phyloP scores from a whole-genome alignment of 306 rosid species.

The Mimosa pudica region DNA sequence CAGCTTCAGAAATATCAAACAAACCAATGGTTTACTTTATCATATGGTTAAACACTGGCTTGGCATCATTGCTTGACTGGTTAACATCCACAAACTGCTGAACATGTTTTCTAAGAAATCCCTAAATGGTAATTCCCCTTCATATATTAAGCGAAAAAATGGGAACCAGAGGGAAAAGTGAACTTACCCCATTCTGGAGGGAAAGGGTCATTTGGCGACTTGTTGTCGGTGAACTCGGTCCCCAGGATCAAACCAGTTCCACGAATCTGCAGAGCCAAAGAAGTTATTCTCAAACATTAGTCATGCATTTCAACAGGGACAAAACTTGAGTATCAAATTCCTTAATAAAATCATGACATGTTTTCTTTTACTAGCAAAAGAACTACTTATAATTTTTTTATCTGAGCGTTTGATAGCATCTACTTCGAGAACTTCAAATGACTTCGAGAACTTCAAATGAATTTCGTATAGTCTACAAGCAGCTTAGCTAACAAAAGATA shows the following conservation, averaged over 20 bases:
- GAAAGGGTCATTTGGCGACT: slow-evolving; percentile 83
- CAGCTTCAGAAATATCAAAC: background rate
- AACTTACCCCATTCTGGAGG: slow-evolving; percentile 95
- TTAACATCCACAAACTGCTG: background rate
- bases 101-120: background rate
- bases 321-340: background rate
- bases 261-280: slow-evolving; percentile 66
- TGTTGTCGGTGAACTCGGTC: slow-evolving; percentile 81
- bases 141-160: background rate
- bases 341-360: background rate
- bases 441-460: background rate
- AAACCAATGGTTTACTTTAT: background rate
- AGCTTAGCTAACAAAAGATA: slow-evolving; percentile 35
- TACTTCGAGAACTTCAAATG: background rate
- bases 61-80: background rate
- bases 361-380: background rate
- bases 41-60: background rate
- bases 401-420: background rate
- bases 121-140: slow-evolving; percentile 1
- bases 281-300: background rate
- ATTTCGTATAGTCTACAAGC: slow-evolving; percentile 6
- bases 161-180: slow-evolving; percentile 19
- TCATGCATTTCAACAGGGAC: background rate
- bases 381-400: background rate
- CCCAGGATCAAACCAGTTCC: slow-evolving; percentile 84